Conservation (phyloP, 208 protist species). For the Crithidia sp. region DNA sequence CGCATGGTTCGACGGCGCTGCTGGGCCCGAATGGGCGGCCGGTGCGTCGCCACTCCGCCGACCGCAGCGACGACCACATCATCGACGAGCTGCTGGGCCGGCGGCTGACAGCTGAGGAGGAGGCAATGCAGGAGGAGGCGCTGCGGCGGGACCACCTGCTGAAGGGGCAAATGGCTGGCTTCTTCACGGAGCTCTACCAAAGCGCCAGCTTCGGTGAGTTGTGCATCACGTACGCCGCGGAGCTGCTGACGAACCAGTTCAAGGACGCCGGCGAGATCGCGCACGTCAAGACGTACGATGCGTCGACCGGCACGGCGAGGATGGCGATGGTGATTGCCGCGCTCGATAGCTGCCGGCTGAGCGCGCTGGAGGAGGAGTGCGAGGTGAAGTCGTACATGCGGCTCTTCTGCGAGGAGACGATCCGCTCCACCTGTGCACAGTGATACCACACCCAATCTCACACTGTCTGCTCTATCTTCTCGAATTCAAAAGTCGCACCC, state of each 20-base stretch:
- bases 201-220: slow-evolving; percentile 75
- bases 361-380: slow-evolving; percentile 65
- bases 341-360: slow-evolving; percentile 62
- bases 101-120: slow-evolving; percentile 20
- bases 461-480: neutral
- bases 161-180: slow-evolving; percentile 54
- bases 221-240: slow-evolving; percentile 53
- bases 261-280: slow-evolving; percentile 42
- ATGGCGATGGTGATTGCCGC: slow-evolving; percentile 59
- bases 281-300: slow-evolving; percentile 58
- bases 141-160: slow-evolving; percentile 45
- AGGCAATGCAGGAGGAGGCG: slow-evolving; percentile 44
- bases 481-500: too few species aligned
- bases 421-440: slow-evolving; percentile 64
- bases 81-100: slow-evolving; percentile 24
- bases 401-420: slow-evolving; percentile 77
- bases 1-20: slow-evolving; percentile 41
- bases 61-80: slow-evolving; percentile 4
- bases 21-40: slow-evolving; percentile 38
- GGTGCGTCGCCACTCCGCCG: slow-evolving; percentile 25
- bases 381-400: slow-evolving; percentile 64
- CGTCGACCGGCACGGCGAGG: slow-evolving; percentile 52
- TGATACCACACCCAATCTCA: neutral
- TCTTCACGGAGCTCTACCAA: slow-evolving; percentile 68
- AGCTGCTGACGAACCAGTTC: slow-evolving; percentile 40